Conservation (phyloP, 805 yeast genomes). For the Wickerhamiella musiphila region DNA sequence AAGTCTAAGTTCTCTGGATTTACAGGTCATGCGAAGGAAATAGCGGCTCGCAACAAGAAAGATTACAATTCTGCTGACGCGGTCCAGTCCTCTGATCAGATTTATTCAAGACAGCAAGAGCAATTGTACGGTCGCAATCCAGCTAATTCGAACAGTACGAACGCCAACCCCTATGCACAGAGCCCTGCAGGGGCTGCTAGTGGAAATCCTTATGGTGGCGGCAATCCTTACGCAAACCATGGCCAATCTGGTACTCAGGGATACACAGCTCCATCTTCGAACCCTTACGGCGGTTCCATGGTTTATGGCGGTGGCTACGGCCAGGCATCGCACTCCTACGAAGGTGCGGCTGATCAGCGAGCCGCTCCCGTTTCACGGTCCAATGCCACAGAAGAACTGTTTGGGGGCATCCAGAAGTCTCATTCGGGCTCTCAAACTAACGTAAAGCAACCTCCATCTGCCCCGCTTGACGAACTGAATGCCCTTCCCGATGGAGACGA, state of each 20-base stretch:
- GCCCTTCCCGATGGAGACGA: conserved; percentile 3
- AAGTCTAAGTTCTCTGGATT: conserved; percentile 36
- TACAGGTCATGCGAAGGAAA: conserved; percentile 30
- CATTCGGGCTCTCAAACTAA: neutral
- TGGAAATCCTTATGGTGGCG: conserved; percentile 11
- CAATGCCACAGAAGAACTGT: conserved; percentile 17
- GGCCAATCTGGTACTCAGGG: neutral
- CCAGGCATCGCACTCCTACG: too few relatives aligned
- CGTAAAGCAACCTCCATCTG: neutral
- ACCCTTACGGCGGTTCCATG: conserved; percentile 3
- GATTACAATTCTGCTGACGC: conserved; percentile 9
- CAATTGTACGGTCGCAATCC: conserved; percentile 15
- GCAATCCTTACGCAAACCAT: conserved; percentile 1
- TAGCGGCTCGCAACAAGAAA: conserved; percentile 14
- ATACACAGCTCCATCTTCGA: conserved; percentile 2
- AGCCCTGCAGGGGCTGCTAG: conserved; percentile 1
- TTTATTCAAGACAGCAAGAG: neutral
- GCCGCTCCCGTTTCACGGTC: conserved; percentile 1
- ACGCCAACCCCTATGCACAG: conserved; percentile 3
- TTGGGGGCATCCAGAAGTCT: conserved; percentile 9
- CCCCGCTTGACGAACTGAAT: conserved; percentile 3
- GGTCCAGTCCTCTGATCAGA: conserved; percentile 10
- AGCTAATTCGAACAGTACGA: conserved; percentile 24
- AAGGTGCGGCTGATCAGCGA: neutral
- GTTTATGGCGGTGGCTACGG: conserved; percentile 3